Evolutionary conservation across 495 filamentous ascomycete genomes (phyloP).

Genomic region (Trichoderma gamsii): DNA sequence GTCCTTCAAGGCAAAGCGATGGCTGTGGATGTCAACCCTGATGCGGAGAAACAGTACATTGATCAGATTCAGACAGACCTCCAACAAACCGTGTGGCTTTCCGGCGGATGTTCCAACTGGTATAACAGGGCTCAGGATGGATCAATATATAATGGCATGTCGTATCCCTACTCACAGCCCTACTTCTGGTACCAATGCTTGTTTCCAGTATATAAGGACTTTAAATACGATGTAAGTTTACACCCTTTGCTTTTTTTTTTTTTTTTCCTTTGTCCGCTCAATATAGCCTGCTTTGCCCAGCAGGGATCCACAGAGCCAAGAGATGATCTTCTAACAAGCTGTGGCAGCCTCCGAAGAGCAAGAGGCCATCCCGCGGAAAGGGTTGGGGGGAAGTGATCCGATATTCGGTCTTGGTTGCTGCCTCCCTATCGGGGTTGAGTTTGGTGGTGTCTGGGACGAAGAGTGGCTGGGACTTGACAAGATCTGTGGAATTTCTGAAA

Average conservation of each 20-base stretch:
- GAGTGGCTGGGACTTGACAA: background rate
- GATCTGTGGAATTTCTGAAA: background rate
- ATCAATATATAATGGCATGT: background rate
- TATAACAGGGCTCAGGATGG: constrained; percentile 28
- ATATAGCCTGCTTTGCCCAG: background rate
- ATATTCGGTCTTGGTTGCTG: background rate
- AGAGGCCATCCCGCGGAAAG: background rate
- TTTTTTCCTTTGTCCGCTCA: background rate
- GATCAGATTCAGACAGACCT: constrained; percentile 26
- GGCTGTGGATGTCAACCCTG: constrained; percentile 30
- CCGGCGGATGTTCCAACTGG: constrained; percentile 32
- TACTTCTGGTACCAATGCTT: constrained; percentile 4
- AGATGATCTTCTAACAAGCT: background rate
- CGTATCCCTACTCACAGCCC: background rate
- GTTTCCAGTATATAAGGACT: background rate
- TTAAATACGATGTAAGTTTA: background rate
- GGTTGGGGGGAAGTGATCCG: background rate
- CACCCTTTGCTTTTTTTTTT: background rate
- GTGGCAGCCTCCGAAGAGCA: background rate
- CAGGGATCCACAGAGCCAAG: background rate
- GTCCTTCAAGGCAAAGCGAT: constrained; percentile 30
- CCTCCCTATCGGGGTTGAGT: background rate
- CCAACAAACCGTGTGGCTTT: constrained; percentile 26
- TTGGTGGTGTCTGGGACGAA: background rate
- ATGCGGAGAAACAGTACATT: constrained; percentile 28